Evolutionary conservation across 2,329 filamentous ascomycete genomes (phyloP), one percentile per base, ranked within the genome.

Genomic region (Aspergillus uvarum): DNA sequence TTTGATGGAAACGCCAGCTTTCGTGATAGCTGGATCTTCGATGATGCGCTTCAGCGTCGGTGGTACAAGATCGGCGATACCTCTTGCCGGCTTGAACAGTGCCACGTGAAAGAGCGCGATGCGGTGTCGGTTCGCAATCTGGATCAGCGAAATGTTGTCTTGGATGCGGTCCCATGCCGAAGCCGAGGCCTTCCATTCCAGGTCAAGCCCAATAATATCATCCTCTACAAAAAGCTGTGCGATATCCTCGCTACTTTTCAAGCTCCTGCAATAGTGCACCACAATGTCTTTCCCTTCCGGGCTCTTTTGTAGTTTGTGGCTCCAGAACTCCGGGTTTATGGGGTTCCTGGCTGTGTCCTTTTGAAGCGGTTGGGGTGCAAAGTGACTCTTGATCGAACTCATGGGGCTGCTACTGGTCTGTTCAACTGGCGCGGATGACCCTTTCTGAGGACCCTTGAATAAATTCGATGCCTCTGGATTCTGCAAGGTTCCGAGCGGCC

Each of bases 61-160:
- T 1, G 88, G 82, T n/a, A 93, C 82, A 26, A 94, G 79, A 22
- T 88, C 83, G 6, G 73, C 57, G 7, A 67, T 54, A 2, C 77
- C 75, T 32, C 75, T 77, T 8, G 63, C 69, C 3, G 79, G 74
- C 2, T 79, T 74, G 67, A 86, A 91, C 2, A 87, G 67, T 2
- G 91, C 89, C 55, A 96, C 75, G 66, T 97, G 94, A 66, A 96
- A 93, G 0, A 97, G 82, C 0, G 83, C 91, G 52, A 97, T 88
- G 14, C 87, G 88, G 62, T 88, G 85, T 48, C 90, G 85, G 61
- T 87, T 90, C 1, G 93, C 91, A 22, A 97, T 74, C 74, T 97
- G 94, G 48, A 97, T 88, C 42, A 97, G 76, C 0, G 90, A 93
- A 6, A 96, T 85, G 62, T 92, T 91, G 54, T 83, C 80, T 64